Percentiles rank a stretch among this genome's conserved stretches.
These are phyloP conservation scores for Fusarium sp. DNA, from an alignment of 2,329 filamentous ascomycete species.

Conservation along the genomic window DNA sequence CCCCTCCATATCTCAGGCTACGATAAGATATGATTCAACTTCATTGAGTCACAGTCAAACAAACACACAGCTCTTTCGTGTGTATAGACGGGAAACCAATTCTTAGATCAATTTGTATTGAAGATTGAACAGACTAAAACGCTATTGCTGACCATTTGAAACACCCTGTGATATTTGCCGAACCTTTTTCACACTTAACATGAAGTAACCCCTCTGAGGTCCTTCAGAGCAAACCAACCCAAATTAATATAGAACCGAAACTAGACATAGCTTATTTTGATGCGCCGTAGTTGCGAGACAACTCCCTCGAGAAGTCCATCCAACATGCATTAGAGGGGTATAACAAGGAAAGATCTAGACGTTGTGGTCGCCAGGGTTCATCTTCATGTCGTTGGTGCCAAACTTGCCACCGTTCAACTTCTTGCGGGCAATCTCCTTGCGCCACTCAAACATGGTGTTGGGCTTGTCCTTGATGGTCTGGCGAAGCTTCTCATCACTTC, in stretches of 20 bases:
- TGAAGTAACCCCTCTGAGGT: conserved; percentile 2
- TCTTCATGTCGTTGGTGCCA: conserved; percentile 16
- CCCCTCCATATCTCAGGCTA: conserved; percentile 29
- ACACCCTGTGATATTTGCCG: conserved; percentile 28
- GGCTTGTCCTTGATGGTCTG: conserved; percentile 57
- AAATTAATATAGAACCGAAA: conserved; percentile 32
- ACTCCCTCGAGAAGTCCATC: conserved; percentile 16
- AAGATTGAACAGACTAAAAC: conserved; percentile 27
- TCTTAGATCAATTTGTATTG: conserved; percentile 26
- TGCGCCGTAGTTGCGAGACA: conserved; percentile 38
- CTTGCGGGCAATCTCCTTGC: conserved; percentile 37
- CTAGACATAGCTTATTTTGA: conserved; percentile 39
- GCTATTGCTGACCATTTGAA: conserved; percentile 23
- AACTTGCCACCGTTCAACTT: conserved; percentile 23
- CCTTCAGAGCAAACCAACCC: conserved; percentile 23
- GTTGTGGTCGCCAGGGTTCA: conserved; percentile 39
- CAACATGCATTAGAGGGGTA: conserved; percentile 39
- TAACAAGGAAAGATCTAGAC: conserved; percentile 30
- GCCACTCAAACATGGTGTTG: conserved; percentile 51
- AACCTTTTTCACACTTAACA: conserved; percentile 7
- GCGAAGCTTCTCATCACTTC: conserved; percentile 55
- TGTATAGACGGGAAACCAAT: not conserved
- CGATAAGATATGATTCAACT: conserved; percentile 6
- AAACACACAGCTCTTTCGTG: not conserved
- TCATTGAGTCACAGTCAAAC: not conserved